Base-by-base conservation (phyloP, 768 basidiomycete genomes). In the Collybia mongolica region DNA sequence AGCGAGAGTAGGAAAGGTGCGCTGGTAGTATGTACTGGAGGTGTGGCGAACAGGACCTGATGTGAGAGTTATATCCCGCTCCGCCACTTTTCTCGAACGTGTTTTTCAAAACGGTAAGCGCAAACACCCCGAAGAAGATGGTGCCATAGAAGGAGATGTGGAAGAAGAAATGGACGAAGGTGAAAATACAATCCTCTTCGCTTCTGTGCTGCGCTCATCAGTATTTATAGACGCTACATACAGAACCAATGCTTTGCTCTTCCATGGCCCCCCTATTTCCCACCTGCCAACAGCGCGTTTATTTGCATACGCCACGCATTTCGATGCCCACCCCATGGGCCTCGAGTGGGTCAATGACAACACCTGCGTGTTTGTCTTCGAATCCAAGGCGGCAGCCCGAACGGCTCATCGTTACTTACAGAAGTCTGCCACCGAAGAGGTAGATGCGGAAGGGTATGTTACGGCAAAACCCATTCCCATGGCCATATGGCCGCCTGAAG, bases 291-390 rank as follows among this genome's bases (percentile, higher is more conserved):
- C 91, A 2, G 73, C 81, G 2, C 79, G 86, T 35, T 75, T 93
- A 46, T 93, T 93, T 61, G 90, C 86, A 0, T 93, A 93, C 58
- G 84, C 84, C 26, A 86, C 83, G 1, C 86, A 92, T 57, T 90
- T 88, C 59, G 85, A 88, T 41, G 75, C 83, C 0, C 73, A 79
- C 17, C 90, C 90, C 0, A 76, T 90, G 54, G 90, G 79, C 6
- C 70, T 93, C 6, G 91, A 93, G 69, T 93, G 91, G 91, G 77
- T 93, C 17, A 83, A 91, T 64, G 91, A 93, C 68, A 84, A 72
- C 19, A 90, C 87, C 20, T 92, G 89, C 57, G 77, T 93, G 3
- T 72, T 93, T 44, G 86, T 93, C 38, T 93, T 90, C 61, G 67
- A 76, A 6, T 75, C 80, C 35, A 80, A 75, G 44, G 53, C 68